phyloP scores from a whole-genome alignment of 2,329 filamentous ascomycete species.

The Clonostachys rhizophaga region DNA sequence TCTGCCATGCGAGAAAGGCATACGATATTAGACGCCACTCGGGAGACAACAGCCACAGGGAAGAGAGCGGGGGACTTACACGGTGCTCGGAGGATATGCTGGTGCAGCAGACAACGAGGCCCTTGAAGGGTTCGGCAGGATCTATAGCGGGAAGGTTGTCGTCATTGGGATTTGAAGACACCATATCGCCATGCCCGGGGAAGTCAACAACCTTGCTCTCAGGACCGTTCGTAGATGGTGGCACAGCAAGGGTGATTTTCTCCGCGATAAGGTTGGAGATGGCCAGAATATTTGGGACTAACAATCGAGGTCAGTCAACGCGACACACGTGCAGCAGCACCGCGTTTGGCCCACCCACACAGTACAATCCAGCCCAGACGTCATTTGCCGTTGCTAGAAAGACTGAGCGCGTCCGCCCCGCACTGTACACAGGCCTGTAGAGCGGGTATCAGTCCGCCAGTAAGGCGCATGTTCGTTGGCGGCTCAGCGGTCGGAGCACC shows the following conservation, averaged over 20 bases:
- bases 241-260: no score
- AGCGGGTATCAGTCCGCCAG: no score
- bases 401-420: no score
- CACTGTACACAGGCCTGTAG: no score
- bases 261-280: neutral
- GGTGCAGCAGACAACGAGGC: constrained; percentile 82
- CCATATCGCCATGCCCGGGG: constrained; percentile 2
- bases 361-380: neutral
- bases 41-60: no score
- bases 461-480: no score
- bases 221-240: no score
- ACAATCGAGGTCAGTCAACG: neutral
- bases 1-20: constrained; percentile 19
- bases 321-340: neutral
- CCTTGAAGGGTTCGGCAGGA: constrained; percentile 59
- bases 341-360: neutral
- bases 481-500: neutral
- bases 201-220: no score
- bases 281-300: neutral
- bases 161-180: neutral
- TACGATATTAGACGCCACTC: no score
- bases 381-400: no score
- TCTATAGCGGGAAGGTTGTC: constrained; percentile 31
- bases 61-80: constrained; percentile 39
- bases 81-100: constrained; percentile 75